These are phyloP conservation scores for Biancaea sappan DNA, from an alignment of 306 rosid genomes.

Conservation along the genomic window DNA sequence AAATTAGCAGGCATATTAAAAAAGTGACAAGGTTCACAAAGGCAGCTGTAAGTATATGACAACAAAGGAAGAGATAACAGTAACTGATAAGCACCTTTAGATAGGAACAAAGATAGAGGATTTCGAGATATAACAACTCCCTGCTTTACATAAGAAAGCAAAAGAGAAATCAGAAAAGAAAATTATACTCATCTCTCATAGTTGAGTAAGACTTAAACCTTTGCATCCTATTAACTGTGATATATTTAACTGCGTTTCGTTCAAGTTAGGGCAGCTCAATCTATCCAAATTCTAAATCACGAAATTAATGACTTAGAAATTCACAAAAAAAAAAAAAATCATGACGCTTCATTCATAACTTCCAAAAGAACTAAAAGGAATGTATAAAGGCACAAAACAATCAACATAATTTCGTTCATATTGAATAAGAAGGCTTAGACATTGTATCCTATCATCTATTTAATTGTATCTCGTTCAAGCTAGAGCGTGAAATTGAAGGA, in stretches of 20 bases:
- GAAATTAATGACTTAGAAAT: not conserved
- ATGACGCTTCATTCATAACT: not conserved
- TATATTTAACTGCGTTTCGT: not conserved
- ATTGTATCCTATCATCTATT: too few species aligned
- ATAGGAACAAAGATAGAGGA: constrained; percentile 59
- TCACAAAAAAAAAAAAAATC: not conserved
- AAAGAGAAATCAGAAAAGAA: not conserved
- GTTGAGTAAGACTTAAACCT: not conserved
- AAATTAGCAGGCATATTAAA: not conserved
- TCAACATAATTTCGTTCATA: too few species aligned
- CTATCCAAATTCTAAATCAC: not conserved
- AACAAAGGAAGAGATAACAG: not conserved
- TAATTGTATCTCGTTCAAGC: too few species aligned
- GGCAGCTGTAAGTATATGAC: not conserved
- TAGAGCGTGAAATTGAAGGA: too few species aligned
- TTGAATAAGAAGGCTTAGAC: too few species aligned
- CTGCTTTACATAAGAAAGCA: constrained; percentile 41
- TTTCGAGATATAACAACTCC: constrained; percentile 62
- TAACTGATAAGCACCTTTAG: constrained; percentile 55
- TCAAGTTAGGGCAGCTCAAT: not conserved
- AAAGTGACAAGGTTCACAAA: not conserved
- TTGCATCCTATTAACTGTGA: not conserved
- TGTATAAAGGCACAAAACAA: not conserved
- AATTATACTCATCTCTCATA: not conserved
- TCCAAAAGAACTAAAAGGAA: not conserved